Evolutionary conservation across 148 eudicot species (phyloP), one percentile per base, ranked within the genome.

Genomic region (Amaranthus cruentus): DNA sequence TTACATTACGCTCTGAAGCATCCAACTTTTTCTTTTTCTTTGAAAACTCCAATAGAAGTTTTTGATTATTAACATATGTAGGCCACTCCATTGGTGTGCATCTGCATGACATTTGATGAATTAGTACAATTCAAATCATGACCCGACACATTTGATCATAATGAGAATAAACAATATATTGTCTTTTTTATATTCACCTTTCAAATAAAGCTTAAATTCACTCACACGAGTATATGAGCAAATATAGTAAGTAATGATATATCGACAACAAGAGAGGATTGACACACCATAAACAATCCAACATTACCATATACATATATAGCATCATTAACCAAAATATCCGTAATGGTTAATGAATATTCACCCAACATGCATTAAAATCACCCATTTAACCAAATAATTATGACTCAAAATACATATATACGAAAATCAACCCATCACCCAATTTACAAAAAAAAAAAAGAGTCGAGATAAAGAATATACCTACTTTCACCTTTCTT

Each of bases 1-100:
- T 76, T 77, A 95, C 98, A 89, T 95, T 95, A 63, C 81, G 70
- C 81, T 82, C 88, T 71, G 91, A 74, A 71, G 73, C 86, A 51
- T 88, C 89, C 81, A 95, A 71, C 59, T 18, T 73, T 82, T 85
- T 86, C 82, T 75, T 87, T 74, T 85, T 85, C 72, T 73, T 67
- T 61, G 80, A 77, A 66, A 95, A 87, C 76, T 90, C 89, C 52
- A 84, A 78, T 5, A 70, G 65, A 72, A 87, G 71, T 52, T 73
- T 80, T 72, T 76, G 75, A 72, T 88, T 90, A 69, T 85, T 81
- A 64, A 47, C 66, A 4, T 85, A 2, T 28, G 87, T 65, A 83
- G 68, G 56, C 75, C 78, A 69, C 84, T 74, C 55, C 42, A 73
- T 75, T 73, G 60, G 51, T 59, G 66, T 80, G 43, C 77, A 65